These are phyloP conservation scores for Leccinum obscurum DNA, from an alignment of 768 basidiomycete species.

Conservation along the genomic window DNA sequence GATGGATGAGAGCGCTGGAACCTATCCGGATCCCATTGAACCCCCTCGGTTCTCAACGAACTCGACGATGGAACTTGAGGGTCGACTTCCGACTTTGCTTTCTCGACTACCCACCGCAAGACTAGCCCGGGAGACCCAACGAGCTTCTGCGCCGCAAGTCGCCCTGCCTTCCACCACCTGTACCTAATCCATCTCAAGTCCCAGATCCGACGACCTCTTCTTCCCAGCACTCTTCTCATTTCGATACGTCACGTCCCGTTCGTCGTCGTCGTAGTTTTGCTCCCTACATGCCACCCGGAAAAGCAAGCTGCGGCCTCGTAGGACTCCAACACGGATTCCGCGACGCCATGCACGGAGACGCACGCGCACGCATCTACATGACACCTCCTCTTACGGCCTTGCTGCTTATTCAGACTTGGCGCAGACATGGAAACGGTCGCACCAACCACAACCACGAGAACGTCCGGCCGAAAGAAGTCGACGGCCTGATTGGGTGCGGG, in stretches of 20 bases:
- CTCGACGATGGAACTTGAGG: neutral
- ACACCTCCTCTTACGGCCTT: too few relatives aligned
- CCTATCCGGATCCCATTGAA: conserved; percentile 20
- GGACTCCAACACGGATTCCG: too few relatives aligned
- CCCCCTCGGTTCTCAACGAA: neutral
- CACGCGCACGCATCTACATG: too few relatives aligned
- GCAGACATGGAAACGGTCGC: too few relatives aligned
- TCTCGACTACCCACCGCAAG: conserved; percentile 6
- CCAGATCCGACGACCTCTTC: conserved; percentile 4
- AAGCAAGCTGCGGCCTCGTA: too few relatives aligned
- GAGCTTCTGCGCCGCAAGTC: conserved; percentile 16
- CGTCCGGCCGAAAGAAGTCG: too few relatives aligned
- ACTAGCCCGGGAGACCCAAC: conserved; percentile 23
- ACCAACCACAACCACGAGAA: too few relatives aligned
- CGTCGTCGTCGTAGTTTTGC: neutral
- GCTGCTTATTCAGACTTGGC: too few relatives aligned
- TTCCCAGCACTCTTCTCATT: neutral
- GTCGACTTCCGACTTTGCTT: neutral
- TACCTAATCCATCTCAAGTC: conserved; percentile 19
- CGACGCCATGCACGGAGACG: too few relatives aligned
- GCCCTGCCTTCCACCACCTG: conserved; percentile 26
- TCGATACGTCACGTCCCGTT: neutral
- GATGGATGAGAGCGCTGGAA: neutral
- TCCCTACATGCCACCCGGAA: neutral
- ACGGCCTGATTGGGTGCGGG: too few relatives aligned